phyloP scores from a whole-genome alignment of 257 asterid genomes.

The Lantana camara region DNA sequence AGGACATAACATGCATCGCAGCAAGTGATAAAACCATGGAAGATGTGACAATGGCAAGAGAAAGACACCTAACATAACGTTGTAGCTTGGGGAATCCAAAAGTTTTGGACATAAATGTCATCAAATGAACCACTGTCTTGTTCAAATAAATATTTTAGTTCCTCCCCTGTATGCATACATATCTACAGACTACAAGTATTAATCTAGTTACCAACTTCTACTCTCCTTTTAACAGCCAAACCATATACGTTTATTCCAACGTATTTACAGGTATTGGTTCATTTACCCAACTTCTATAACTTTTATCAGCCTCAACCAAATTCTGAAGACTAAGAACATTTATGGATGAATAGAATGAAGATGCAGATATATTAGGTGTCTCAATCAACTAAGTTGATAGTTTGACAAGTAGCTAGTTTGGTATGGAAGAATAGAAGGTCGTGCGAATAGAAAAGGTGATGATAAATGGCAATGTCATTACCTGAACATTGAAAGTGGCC shows the following conservation, averaged over 20 bases:
- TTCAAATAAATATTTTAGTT: neutral
- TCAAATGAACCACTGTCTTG: neutral
- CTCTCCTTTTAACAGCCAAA: constrained; percentile 7
- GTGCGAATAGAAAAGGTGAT: constrained; percentile 6
- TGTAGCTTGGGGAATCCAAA: neutral
- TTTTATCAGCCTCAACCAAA: too few species aligned
- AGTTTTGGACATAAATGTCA: neutral
- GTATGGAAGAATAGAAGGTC: neutral
- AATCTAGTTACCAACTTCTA: neutral
- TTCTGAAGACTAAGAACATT: too few species aligned
- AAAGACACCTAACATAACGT: neutral
- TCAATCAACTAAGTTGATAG: neutral
- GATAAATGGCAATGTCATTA: constrained; percentile 32
- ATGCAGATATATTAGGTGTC: too few species aligned
- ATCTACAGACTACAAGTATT: neutral
- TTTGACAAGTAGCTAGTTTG: neutral
- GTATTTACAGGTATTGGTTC: too few species aligned
- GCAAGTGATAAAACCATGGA: neutral
- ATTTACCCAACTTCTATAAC: too few species aligned
- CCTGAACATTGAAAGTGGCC: constrained; percentile 92
- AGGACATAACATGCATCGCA: neutral
- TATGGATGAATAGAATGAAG: too few species aligned
- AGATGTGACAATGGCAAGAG: neutral
- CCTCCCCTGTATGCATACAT: neutral
- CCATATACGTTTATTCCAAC: neutral